Percentiles rank a stretch among this genome's conserved stretches.
Conservation (phyloP, 345 rosid species). For the Eucalyptus cladocalyx region DNA sequence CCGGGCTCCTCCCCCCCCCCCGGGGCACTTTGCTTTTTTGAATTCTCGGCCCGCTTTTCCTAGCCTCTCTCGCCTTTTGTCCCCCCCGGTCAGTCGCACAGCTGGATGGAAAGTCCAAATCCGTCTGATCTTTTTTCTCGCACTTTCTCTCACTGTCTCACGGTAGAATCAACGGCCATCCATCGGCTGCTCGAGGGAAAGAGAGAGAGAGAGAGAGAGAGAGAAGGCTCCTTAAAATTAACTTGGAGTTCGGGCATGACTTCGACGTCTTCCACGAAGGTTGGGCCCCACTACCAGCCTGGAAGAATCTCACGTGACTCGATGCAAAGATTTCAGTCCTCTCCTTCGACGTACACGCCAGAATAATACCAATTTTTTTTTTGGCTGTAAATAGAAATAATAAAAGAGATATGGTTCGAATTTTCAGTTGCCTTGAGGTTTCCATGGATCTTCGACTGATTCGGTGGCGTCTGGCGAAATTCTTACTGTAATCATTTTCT, state of each 20-base stretch:
- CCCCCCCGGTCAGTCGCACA: background rate
- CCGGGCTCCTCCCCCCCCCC: background rate
- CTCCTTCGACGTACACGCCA: background rate
- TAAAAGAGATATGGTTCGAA: background rate
- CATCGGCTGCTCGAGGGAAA: background rate
- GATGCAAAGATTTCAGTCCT: slow-evolving; percentile 27
- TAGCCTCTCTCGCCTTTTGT: background rate
- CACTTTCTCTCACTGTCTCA: background rate
- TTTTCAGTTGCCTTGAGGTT: background rate
- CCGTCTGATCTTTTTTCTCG: background rate
- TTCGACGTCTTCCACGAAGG: slow-evolving; percentile 26
- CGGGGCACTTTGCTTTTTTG: background rate
- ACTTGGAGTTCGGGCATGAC: background rate
- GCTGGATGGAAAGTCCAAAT: background rate
- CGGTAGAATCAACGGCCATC: background rate
- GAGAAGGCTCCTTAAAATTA: background rate
- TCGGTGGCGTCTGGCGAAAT: background rate
- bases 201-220: background rate
- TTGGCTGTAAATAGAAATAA: background rate
- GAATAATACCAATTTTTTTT: background rate
- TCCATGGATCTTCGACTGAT: background rate
- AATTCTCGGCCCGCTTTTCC: background rate
- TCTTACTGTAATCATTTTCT: background rate
- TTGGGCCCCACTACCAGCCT: slow-evolving; percentile 45
- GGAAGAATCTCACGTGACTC: slow-evolving; percentile 47